phyloP scores from a whole-genome alignment of 2,329 filamentous ascomycete species.

The Paramyrothecium roridum region DNA sequence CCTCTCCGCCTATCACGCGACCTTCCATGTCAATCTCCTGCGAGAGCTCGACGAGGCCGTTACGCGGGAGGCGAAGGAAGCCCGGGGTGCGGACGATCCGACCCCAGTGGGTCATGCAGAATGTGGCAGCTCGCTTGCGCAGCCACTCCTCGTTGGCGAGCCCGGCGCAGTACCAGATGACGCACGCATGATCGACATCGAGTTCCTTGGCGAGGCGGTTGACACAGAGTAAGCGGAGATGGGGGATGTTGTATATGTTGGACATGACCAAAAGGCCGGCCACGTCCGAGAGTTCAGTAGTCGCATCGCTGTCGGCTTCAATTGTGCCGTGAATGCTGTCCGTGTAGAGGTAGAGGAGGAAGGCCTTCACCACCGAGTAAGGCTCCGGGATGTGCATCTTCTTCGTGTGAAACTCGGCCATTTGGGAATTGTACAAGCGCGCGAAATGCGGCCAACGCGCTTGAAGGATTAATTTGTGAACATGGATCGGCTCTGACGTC shows the following conservation, averaged over 20 bases:
- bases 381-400: conserved; percentile 98
- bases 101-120: conserved; percentile 93
- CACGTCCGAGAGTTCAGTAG: conserved; percentile 77
- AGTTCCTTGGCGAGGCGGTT: conserved; percentile 87
- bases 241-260: conserved; percentile 96
- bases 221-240: conserved; percentile 85
- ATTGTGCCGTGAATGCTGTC: conserved; percentile 71
- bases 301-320: conserved; percentile 62
- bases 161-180: conserved; percentile 92
- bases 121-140: conserved; percentile 79
- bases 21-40: conserved; percentile 93
- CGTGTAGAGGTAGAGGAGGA: conserved; percentile 94
- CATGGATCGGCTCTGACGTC: conserved; percentile 83
- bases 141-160: conserved; percentile 93
- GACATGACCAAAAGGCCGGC: conserved; percentile 95
- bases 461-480: conserved; percentile 91
- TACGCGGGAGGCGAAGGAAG: conserved; percentile 76
- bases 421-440: conserved; percentile 86
- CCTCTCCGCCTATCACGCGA: conserved; percentile 84
- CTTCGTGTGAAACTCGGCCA: conserved; percentile 96
- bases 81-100: conserved; percentile 85
- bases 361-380: conserved; percentile 89
- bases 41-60: conserved; percentile 83
- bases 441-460: conserved; percentile 97
- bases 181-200: conserved; percentile 90